Base-by-base conservation (phyloP, 768 basidiomycete genomes). In the Podaxis sp. region DNA sequence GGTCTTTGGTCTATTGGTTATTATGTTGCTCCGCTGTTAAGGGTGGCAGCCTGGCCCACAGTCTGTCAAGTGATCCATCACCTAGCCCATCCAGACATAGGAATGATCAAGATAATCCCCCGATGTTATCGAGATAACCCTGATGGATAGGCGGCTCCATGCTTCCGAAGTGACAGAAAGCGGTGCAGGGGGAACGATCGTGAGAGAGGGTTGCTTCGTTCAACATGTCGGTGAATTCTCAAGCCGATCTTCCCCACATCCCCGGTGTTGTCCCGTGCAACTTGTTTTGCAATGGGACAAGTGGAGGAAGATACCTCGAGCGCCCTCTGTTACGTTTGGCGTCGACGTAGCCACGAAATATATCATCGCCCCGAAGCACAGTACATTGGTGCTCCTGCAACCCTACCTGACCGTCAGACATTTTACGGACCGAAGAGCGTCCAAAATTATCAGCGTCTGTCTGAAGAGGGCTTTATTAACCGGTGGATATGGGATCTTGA, bases 71-170 rank as follows among this genome's bases (percentile, higher is more conserved):
- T 22, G 46, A 49, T 12, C 20, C 17, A 44, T n/a, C 24, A 26
- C 22, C 40, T 56, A 40, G 56, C 20, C 26, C 15, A 44, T 22
- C 28, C 60, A 49, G 37, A 41, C 33, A 36, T 37, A 46, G 22
- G 22, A 44, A 17, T 24, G 61, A 50, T 50, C 48, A 10, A 38
- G 48, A 56, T 56, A n/a, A 33, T 24, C 28, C 54, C 44, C 54
- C 55, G 53, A 56, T 49, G 46, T 33, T 49, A 62, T 56, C 54
- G 61, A 62, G 61, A 62, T 56, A 49, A 17, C 33, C 24, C 15
- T 53, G 60, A 54, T 44, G 44, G 44, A 58, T 2, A 54, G 10
- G 20, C 37, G 54, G 28, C 37, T 36, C 46, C 17, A 17, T 17
- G 53, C 41, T n/a, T 48, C 15, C 36, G 33, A 22, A 22, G 44